phyloP scores from a whole-genome alignment of 164 flowering plant genomes.

The Macadamia tetraphylla region DNA sequence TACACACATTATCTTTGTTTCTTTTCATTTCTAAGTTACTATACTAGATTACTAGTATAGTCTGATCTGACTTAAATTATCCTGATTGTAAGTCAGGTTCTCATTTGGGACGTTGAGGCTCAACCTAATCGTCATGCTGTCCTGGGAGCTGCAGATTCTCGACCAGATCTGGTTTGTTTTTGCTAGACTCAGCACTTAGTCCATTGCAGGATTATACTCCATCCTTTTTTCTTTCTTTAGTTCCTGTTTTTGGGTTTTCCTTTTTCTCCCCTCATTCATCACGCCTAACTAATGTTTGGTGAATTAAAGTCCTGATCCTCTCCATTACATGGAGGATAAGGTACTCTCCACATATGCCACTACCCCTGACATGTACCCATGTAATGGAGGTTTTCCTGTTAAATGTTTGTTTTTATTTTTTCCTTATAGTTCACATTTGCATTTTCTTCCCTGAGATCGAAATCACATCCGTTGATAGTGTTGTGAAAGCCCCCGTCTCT shows the following conservation, averaged over 20 bases:
- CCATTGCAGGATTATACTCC: not conserved
- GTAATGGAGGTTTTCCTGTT: too few relatives aligned
- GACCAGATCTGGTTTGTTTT: slow-evolving; percentile 63
- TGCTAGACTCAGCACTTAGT: not conserved
- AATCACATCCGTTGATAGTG: too few relatives aligned
- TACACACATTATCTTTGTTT: not conserved
- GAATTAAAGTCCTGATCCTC: too few relatives aligned
- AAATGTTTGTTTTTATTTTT: too few relatives aligned
- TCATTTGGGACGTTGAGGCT: slow-evolving; percentile 91
- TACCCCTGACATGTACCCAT: too few relatives aligned
- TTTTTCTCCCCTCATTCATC: too few relatives aligned
- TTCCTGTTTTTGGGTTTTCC: not conserved
- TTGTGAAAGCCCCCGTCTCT: too few relatives aligned
- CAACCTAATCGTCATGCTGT: slow-evolving; percentile 96
- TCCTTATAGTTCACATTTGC: too few relatives aligned
- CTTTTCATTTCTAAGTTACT: not conserved
- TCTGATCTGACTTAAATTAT: slow-evolving; percentile 4
- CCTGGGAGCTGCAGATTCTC: slow-evolving; percentile 75
- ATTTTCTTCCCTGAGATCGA: too few relatives aligned
- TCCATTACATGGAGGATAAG: too few relatives aligned
- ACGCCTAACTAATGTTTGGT: too few relatives aligned
- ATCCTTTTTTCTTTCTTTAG: not conserved
- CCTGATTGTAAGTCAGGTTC: slow-evolving; percentile 41
- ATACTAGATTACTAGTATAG: not conserved
- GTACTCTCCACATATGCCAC: too few relatives aligned